Base-by-base conservation (phyloP, 202 grass and related monocot species). In the Bolboschoenoplectus hybrid region DNA sequence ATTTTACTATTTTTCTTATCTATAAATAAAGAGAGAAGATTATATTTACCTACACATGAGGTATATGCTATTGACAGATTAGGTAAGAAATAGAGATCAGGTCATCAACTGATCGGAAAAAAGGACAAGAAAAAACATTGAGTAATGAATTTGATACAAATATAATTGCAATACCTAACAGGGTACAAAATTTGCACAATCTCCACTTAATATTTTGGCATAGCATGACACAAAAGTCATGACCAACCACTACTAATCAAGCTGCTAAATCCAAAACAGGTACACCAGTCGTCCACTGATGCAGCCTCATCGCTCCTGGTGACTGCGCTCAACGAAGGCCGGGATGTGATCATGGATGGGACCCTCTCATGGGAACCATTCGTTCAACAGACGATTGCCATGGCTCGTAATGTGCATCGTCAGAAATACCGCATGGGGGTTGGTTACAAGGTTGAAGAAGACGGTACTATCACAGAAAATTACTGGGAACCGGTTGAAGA, bases 361-460 rank as follows among this genome's bases (percentile, higher is more conserved):
- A 95, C 93, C 17, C 93, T 95, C 62, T 91, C 93, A 1, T 92
- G 93, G 93, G 90, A 91, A 60, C 93, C 93, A 13, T 95, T 88
- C 45, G 93, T 95, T 7, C 52, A 91, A 77, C 93, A 95, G 74
- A 95, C 90, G 7, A 52, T 95, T 20, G 93, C 87, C 65, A 95
- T 95, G 93, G 90, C 93, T 1, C 82, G 93, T 6, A 86, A 84
- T 58, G 93, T 95, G 70, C 90, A 95, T 89, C 82, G 39, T 35
- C 88, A 88, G 51, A 91, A 91, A 26, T 92, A 92, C 71, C 90
- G 93, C 63, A 95, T 95, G 93, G 93, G 93, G 20, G 72, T 85
- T 13, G 93, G 93, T 5, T 95, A 95, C 90, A 95, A 91, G 82
- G 93, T 95, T 7, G 78, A 52, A 2, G 67, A 80, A 34, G 91